Percentiles rank a stretch among this genome's conserved stretches.
Evolutionary conservation across 805 yeast genomes (phyloP).

Genomic region (Wickerhamomyces pijperi): DNA sequence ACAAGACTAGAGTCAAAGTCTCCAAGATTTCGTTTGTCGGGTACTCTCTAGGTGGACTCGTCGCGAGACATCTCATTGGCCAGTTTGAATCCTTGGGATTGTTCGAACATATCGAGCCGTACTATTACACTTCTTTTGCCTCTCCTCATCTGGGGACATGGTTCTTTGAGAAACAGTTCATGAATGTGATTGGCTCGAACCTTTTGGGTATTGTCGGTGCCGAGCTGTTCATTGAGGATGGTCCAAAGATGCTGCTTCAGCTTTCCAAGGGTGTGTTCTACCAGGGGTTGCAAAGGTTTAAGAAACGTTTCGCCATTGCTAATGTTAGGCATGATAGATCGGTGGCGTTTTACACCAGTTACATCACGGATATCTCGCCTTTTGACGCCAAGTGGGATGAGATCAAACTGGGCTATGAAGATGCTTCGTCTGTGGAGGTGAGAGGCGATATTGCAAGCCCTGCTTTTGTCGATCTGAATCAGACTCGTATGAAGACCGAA

Average conservation of each 20-base stretch:
- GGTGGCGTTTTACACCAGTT: conserved; percentile 80
- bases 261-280: conserved; percentile 29
- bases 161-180: conserved; percentile 29
- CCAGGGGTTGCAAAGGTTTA: conserved; percentile 46
- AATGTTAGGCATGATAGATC: conserved; percentile 77
- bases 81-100: conserved; percentile 42
- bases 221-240: conserved; percentile 53
- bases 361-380: conserved; percentile 62
- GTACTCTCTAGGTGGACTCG: conserved; percentile 82
- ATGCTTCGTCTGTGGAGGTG: conserved; percentile 20
- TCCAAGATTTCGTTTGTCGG: conserved; percentile 67
- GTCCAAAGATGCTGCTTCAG: conserved; percentile 33
- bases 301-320: conserved; percentile 50
- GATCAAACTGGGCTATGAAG: conserved; percentile 30
- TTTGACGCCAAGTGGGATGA: conserved; percentile 47
- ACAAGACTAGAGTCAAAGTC: conserved; percentile 11
- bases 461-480: conserved; percentile 38
- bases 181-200: conserved; percentile 44
- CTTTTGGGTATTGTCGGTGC: conserved; percentile 59
- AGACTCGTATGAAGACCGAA: conserved; percentile 16
- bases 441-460: conserved; percentile 30
- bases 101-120: conserved; percentile 51
- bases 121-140: conserved; percentile 57
- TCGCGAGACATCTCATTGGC: conserved; percentile 75
- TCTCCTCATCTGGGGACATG: conserved; percentile 65